A percentile compares a stretch with the other conserved stretches of the same genome.
phyloP scores from a whole-genome alignment of 2,329 filamentous ascomycete genomes.

The Neopestalotiopsis sp. region DNA sequence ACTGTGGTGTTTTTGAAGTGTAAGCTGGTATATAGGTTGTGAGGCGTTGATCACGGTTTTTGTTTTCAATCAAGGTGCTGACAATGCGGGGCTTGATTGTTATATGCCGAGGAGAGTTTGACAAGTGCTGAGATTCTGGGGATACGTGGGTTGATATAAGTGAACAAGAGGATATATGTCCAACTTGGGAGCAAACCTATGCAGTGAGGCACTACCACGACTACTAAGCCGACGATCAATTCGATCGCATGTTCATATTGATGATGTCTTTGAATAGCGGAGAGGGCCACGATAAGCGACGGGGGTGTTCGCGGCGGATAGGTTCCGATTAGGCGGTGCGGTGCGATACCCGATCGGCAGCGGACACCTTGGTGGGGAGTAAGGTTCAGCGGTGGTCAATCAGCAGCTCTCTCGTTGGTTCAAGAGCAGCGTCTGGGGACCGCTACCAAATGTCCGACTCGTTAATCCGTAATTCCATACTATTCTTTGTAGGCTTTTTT shows the following conservation, averaged over 20 bases:
- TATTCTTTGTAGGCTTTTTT: neutral
- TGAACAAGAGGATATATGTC: neutral
- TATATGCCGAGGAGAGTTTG: neutral
- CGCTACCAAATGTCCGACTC: neutral
- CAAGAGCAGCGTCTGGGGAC: neutral
- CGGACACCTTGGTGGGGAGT: neutral
- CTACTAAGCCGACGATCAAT: neutral
- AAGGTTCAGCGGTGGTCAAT: neutral
- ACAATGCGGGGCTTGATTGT: neutral
- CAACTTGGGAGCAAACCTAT: neutral
- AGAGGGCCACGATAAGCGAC: neutral
- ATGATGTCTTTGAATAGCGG: conserved; percentile 5
- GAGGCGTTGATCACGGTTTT: neutral
- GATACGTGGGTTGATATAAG: neutral
- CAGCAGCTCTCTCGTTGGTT: neutral
- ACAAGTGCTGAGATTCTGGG: neutral
- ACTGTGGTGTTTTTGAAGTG: neutral
- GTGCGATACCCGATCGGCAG: conserved; percentile 9
- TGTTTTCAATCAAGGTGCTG: neutral
- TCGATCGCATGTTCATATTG: conserved; percentile 6
- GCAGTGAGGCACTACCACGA: neutral
- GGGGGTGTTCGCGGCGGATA: neutral
- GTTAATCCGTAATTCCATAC: conserved; percentile 1
- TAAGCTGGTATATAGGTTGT: neutral
- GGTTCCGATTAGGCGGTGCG: conserved; percentile 15